Evolutionary conservation across 331 rosid genomes (phyloP).

Genomic region (Saraca asoca): DNA sequence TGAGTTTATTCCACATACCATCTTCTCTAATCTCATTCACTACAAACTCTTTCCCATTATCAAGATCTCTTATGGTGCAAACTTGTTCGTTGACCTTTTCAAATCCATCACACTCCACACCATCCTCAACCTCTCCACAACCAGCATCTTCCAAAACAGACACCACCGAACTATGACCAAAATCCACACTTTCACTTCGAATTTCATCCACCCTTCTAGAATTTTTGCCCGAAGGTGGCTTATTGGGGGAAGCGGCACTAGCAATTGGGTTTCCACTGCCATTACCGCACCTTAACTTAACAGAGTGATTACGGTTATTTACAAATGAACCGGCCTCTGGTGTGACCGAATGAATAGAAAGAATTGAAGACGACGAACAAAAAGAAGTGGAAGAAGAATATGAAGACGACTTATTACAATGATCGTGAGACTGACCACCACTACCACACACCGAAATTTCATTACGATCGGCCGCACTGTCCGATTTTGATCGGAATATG

Average conservation of each 20-base stretch:
- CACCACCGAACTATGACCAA: slow-evolving; percentile 22
- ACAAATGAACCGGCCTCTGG: slow-evolving; percentile 48
- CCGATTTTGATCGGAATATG: slow-evolving; percentile 67
- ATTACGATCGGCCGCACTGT: slow-evolving; percentile 41
- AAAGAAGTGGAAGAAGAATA: slow-evolving; percentile 7
- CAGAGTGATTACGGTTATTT: slow-evolving; percentile 45
- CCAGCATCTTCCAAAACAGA: slow-evolving; percentile 10
- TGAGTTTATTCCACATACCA: slow-evolving; percentile 74
- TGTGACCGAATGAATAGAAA: slow-evolving; percentile 48
- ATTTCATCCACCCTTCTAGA: slow-evolving; percentile 46
- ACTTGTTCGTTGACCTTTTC: slow-evolving; percentile 43
- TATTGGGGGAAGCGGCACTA: slow-evolving; percentile 42
- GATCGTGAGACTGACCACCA: slow-evolving; percentile 25
- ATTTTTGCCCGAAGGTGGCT: slow-evolving; percentile 72
- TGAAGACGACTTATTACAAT: slow-evolving; percentile 33
- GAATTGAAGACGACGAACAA: slow-evolving; percentile 50
- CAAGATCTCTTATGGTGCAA: slow-evolving; percentile 84
- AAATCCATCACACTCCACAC: slow-evolving; percentile 36
- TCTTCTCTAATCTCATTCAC: slow-evolving; percentile 78
- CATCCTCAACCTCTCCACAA: slow-evolving; percentile 37
- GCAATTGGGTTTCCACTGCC: slow-evolving; percentile 47
- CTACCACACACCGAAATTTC: slow-evolving; percentile 6
- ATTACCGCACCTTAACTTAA: slow-evolving; percentile 47
- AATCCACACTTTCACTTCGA: slow-evolving; percentile 45
- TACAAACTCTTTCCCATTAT: slow-evolving; percentile 89